Base-by-base conservation (phyloP, 2,329 filamentous ascomycete genomes). In the Colletotrichum limetticola region DNA sequence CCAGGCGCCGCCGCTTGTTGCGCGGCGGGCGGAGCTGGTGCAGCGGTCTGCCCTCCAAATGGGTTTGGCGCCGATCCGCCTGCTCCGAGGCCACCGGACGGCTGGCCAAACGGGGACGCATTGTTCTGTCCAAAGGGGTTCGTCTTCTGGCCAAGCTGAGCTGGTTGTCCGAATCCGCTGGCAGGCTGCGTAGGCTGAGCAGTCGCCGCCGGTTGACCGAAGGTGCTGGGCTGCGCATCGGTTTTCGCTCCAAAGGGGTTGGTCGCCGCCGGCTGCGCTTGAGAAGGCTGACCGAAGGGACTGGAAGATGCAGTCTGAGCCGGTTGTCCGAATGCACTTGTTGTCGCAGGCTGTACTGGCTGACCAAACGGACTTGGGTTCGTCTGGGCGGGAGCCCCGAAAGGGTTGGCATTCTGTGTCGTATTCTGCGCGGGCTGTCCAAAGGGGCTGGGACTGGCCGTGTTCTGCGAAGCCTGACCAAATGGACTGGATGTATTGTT, bases 71-170 rank as follows among this genome's bases (percentile, higher is more conserved):
- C 67, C 22, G 72, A 37, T 8, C 65, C 59, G 14, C 57, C 59
- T 2, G 68, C 62, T 2, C 59, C 66, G 4, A 58, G n/a, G 32
- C 62, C 69, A 4, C 65, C 56, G 5, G 64, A 26, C n/a, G 78
- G 72, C 46, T 78, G 77, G 2, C 79, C 77, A 57, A 83, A 83
- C 0, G 77, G 66, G 6, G 79, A 73, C 8, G 74, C 56, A 71
- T 66, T 80, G 78, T 5, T 80, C 78, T 74, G 73, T 9, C 59
- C 52, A 66, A 86, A 85, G 24, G 78, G 82, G 74, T 75, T 83
- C 72, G 61, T 57, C 35, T 77, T 53, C 24, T 74, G 61, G 26
- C 74, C 42, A 5, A 62, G 46, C 16, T 74, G 42, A 9, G 73
- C 73, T 11, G 76, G 53, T 67, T 81, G 78, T 5, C 76, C 77